Base-by-base conservation (phyloP, 225 moss, liverwort and hornwort genomes). In the Polytrichum formosum region DNA sequence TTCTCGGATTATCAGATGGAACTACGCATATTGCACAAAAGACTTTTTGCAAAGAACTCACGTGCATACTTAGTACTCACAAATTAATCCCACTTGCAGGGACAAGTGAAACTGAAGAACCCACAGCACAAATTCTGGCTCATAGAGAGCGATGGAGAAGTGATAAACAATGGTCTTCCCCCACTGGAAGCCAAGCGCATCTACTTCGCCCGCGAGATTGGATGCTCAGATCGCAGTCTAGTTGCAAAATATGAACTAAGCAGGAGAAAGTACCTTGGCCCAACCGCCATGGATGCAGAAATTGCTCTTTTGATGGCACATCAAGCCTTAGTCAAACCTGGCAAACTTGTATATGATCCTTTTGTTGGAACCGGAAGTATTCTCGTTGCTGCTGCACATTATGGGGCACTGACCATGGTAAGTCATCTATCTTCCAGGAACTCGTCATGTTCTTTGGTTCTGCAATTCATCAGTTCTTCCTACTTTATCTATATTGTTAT, bases 301-400 rank as follows among this genome's bases (percentile, higher is more conserved):
- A 88, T 98, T 54, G 91, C 98, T 26, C 77, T 98, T 64, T 67
- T 98, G 70, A 98, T 98, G 98, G 88, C 92, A 26, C 94, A 94
- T 72, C 98, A 98, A 80, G 98, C 90, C 5, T 87, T 98, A 67
- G 94, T 88, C 59, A 75, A 84, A 72, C 85, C 91, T 13, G 98
- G 94, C 61, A 92, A 87, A 74, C 91, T 98, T 66, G 94, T 98
- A 29, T 98, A 92, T 80, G 98, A 98, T 75, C 98, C 98, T 22
- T 98, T 98, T 73, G 98, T 98, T 72, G 98, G 98, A 30, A 98
- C 98, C 35, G 98, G 98, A 73, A 98, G 98, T 78, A 94, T 98
- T 66, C 98, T 98, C 21, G 82, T 98, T 71, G 98, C 92, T 73
- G 98, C 98, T 79, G 90, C 98, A 29, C 98, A 98, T 86, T 91